A percentile compares a stretch with the other conserved stretches of the same genome.
Conservation (phyloP, 2,329 filamentous ascomycete species). For the Trichophyton benhamiae region DNA sequence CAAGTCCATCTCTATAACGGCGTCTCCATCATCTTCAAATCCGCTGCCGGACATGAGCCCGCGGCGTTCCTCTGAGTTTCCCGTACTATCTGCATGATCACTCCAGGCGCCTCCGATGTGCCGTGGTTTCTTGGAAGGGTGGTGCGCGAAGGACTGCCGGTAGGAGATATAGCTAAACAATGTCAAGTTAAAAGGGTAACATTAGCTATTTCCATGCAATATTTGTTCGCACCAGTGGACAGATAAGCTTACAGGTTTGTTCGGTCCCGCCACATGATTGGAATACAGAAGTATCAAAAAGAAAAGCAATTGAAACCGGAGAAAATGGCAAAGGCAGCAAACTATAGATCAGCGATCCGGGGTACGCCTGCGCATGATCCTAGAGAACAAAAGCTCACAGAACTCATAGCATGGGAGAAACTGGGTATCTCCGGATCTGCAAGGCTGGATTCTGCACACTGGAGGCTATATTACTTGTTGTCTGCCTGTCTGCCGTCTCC, state of each 20-base stretch:
- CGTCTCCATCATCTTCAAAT: constrained; percentile 67
- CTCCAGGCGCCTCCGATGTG: constrained; percentile 47
- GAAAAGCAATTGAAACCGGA: background rate
- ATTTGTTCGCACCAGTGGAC: background rate
- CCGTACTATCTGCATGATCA: constrained; percentile 48
- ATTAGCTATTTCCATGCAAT: background rate
- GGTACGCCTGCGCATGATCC: background rate
- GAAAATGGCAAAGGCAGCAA: background rate
- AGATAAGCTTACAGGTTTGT: constrained; percentile 70
- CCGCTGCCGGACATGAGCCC: constrained; percentile 72
- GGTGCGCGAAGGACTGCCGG: constrained; percentile 94
- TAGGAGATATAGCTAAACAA: constrained; percentile 85
- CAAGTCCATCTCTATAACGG: constrained; percentile 95
- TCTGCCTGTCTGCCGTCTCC: background rate
- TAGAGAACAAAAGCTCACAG: background rate
- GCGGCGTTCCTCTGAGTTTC: constrained; percentile 56
- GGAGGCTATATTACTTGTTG: background rate
- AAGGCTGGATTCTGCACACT: background rate
- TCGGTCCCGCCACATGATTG: constrained; percentile 92
- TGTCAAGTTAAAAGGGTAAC: constrained; percentile 5
- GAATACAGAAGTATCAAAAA: background rate
- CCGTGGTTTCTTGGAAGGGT: constrained; percentile 73
- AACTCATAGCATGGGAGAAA: background rate
- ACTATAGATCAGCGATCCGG: constrained; percentile 2
- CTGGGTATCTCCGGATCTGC: background rate